phyloP scores from a whole-genome alignment of 2,329 filamentous ascomycete species.

The Ceratocystis lukuohia region DNA sequence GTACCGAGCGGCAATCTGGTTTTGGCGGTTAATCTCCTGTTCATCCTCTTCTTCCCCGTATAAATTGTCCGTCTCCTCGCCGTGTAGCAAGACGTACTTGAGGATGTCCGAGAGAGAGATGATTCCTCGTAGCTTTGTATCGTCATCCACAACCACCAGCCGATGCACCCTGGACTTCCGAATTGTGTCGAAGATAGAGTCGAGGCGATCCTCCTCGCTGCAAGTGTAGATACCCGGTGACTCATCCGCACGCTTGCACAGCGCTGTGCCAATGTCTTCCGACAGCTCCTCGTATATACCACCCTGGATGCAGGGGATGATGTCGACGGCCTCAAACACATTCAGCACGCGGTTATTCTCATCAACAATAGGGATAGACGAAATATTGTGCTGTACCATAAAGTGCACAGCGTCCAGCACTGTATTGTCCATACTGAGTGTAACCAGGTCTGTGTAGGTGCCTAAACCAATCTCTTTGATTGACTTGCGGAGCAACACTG shows the following conservation, averaged over 20 bases:
- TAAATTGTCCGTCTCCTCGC: constrained; percentile 42
- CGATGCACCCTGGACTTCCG: constrained; percentile 89
- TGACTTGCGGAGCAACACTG: constrained; percentile 75
- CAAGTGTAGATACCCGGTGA: constrained; percentile 97
- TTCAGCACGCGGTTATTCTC: constrained; percentile 67
- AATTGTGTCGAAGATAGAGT: constrained; percentile 93
- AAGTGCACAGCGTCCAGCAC: constrained; percentile 91
- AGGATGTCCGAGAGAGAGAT: constrained; percentile 93
- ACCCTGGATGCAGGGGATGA: constrained; percentile 89
- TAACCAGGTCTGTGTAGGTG: constrained; percentile 68
- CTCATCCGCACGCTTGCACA: constrained; percentile 76
- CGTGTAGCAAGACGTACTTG: constrained; percentile 78
- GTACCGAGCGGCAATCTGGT: constrained; percentile 11
- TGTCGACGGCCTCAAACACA: constrained; percentile 94
- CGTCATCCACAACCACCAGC: constrained; percentile 82
- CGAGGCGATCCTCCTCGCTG: constrained; percentile 76
- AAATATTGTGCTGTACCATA: constrained; percentile 87
- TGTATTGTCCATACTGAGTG: constrained; percentile 74
- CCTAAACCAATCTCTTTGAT: constrained; percentile 74
- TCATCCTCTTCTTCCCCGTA: constrained; percentile 20
- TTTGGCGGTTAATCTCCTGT: constrained; percentile 18
- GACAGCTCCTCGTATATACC: constrained; percentile 84
- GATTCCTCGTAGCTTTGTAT: constrained; percentile 72
- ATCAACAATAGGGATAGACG: constrained; percentile 85
- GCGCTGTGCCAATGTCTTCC: constrained; percentile 72